Evolutionary conservation across 1,139 yeast species (phyloP).

Genomic region (Geotrichum citri-aurantii): DNA sequence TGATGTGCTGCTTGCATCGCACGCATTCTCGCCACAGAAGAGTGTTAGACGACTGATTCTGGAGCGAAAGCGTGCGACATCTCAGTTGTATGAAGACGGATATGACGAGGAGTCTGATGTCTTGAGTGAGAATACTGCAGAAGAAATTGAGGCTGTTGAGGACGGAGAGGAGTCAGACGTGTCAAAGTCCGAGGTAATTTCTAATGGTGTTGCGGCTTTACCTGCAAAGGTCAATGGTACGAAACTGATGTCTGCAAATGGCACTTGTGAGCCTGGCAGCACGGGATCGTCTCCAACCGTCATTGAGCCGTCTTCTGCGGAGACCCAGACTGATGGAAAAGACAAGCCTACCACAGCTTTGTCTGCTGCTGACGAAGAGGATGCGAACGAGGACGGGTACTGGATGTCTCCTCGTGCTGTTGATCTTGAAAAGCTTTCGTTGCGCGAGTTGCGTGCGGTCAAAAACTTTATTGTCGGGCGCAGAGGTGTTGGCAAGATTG

Average conservation of each 20-base stretch:
- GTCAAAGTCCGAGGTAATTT: not conserved
- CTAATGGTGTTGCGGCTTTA: not conserved
- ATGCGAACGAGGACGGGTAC: slow-evolving; percentile 62
- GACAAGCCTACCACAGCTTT: not conserved
- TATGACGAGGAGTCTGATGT: not conserved
- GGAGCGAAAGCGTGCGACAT: not conserved
- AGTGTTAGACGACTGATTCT: slow-evolving; percentile 50
- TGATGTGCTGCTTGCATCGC: slow-evolving; percentile 63
- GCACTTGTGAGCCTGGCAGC: not conserved
- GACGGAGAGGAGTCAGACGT: not conserved
- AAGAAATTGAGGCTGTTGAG: not conserved
- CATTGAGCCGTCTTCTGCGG: not conserved
- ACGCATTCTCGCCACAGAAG: slow-evolving; percentile 53
- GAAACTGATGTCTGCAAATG: not conserved
- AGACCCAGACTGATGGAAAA: not conserved
- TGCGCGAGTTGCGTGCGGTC: slow-evolving; percentile 60
- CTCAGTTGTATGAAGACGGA: not conserved
- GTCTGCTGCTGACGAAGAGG: slow-evolving; percentile 36
- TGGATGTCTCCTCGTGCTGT: slow-evolving; percentile 79
- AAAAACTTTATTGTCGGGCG: slow-evolving; percentile 71
- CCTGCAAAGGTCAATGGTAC: not conserved
- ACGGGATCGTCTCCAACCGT: not conserved
- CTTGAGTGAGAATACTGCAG: not conserved
- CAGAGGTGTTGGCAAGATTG: slow-evolving; percentile 67
- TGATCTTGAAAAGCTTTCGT: slow-evolving; percentile 52